These are phyloP conservation scores for Starmerella kuoi DNA, from an alignment of 805 yeast species.

Conservation along the genomic window DNA sequence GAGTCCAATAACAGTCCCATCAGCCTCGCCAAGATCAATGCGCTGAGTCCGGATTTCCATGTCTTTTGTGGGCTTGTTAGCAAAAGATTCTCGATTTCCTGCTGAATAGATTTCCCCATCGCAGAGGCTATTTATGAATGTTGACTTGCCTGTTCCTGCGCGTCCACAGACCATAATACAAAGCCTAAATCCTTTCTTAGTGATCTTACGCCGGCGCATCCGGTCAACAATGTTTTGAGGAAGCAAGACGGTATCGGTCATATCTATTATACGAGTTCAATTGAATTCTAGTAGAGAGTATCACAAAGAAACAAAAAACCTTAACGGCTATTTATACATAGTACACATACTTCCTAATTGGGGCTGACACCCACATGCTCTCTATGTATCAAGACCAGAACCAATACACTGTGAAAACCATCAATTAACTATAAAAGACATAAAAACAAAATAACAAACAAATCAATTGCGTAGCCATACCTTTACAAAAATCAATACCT, in stretches of 20 bases:
- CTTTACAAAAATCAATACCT: too few relatives aligned
- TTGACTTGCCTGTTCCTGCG: slow-evolving; percentile 62
- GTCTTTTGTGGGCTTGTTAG: slow-evolving; percentile 9
- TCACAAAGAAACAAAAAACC: too few relatives aligned
- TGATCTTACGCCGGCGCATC: slow-evolving; percentile 47
- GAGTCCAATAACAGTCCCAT: slow-evolving; percentile 40
- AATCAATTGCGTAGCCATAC: too few relatives aligned
- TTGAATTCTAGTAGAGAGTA: too few relatives aligned
- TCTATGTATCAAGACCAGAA: too few relatives aligned
- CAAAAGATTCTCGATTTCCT: not conserved
- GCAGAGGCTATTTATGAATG: slow-evolving; percentile 61
- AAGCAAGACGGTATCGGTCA: not conserved
- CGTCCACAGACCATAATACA: slow-evolving; percentile 62
- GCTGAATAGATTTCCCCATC: slow-evolving; percentile 23
- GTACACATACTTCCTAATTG: too few relatives aligned
- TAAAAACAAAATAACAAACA: too few relatives aligned
- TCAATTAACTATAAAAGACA: too few relatives aligned
- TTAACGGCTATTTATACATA: too few relatives aligned
- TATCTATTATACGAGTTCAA: too few relatives aligned
- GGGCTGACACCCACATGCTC: too few relatives aligned
- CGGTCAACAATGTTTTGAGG: slow-evolving; percentile 22
- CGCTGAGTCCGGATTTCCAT: slow-evolving; percentile 18
- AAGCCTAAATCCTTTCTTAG: slow-evolving; percentile 40
- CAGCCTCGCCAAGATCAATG: slow-evolving; percentile 43
- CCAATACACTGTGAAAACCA: too few relatives aligned